Conservation (phyloP, 2,329 filamentous ascomycete species). For the Mycogone perniciosa region DNA sequence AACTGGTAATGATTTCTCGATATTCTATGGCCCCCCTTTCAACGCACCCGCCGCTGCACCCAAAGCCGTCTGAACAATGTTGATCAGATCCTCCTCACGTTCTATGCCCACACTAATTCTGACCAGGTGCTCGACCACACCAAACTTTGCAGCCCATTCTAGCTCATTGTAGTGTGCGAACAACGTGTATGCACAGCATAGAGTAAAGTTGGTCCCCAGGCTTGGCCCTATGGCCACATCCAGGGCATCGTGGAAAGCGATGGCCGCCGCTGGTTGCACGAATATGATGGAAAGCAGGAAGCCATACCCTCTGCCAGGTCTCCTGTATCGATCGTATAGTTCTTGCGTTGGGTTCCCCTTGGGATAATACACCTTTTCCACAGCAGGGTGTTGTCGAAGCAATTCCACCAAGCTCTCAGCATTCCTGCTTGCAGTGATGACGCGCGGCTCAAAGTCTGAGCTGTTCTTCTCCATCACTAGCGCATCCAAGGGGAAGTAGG, state of each 20-base stretch:
- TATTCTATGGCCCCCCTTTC: not conserved
- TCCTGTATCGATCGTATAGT: constrained; percentile 21
- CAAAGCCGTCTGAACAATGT: constrained; percentile 15
- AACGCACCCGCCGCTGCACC: constrained; percentile 8
- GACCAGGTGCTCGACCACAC: constrained; percentile 34
- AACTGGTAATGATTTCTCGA: not conserved
- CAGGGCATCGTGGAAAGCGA: constrained; percentile 43
- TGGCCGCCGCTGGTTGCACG: constrained; percentile 26
- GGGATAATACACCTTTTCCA: constrained; percentile 35
- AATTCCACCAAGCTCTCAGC: constrained; percentile 22
- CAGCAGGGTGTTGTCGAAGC: constrained; percentile 17
- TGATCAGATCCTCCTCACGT: constrained; percentile 24
- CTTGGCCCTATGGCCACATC: constrained; percentile 44
- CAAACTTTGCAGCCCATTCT: constrained; percentile 33
- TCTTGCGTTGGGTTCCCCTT: constrained; percentile 31
- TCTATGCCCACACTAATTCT: constrained; percentile 41
- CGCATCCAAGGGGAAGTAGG: constrained; percentile 21
- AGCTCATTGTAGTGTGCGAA: constrained; percentile 33
- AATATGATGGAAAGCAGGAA: constrained; percentile 47
- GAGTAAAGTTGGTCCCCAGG: constrained; percentile 43
- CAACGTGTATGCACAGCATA: constrained; percentile 36
- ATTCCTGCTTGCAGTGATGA: constrained; percentile 23
- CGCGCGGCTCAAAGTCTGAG: constrained; percentile 27
- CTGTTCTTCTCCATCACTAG: constrained; percentile 35
- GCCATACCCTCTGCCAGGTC: constrained; percentile 41